Evolutionary conservation across 805 yeast species (phyloP).

Genomic region (Saturnispora serradocipensis): DNA sequence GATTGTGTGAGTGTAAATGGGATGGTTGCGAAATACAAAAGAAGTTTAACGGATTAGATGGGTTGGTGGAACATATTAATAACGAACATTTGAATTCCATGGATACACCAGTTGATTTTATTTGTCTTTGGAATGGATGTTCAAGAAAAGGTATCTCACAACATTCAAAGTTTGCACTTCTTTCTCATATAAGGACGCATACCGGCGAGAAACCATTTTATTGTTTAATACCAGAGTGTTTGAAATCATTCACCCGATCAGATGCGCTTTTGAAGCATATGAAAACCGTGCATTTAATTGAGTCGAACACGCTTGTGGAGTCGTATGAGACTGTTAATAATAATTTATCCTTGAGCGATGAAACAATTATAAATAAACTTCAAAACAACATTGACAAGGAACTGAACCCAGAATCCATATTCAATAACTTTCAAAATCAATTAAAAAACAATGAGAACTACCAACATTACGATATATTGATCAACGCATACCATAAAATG

Average conservation of each 20-base stretch:
- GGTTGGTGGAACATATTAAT: slow-evolving; percentile 33
- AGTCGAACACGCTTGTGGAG: slow-evolving; percentile 18
- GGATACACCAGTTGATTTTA: slow-evolving; percentile 26
- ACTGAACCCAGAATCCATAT: slow-evolving; percentile 6
- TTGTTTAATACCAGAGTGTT: slow-evolving; percentile 62
- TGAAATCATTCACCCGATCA: slow-evolving; percentile 45
- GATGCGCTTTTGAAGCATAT: slow-evolving; percentile 61
- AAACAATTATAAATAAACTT: slow-evolving; percentile 7
- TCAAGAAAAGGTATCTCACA: slow-evolving; percentile 40
- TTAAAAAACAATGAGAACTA: slow-evolving; percentile 3
- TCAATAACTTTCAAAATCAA: slow-evolving; percentile 1
- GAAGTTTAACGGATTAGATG: slow-evolving; percentile 26
- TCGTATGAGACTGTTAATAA: slow-evolving; percentile 14
- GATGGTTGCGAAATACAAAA: slow-evolving; percentile 23
- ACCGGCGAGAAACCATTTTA: slow-evolving; percentile 58
- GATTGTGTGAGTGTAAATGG: slow-evolving; percentile 29
- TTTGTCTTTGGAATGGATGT: slow-evolving; percentile 59
- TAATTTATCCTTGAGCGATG: not conserved
- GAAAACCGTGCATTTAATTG: slow-evolving; percentile 49
- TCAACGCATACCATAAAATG: slow-evolving; percentile 10
- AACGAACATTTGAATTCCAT: slow-evolving; percentile 28
- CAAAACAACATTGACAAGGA: slow-evolving; percentile 4
- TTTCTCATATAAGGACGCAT: slow-evolving; percentile 57
- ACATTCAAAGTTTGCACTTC: slow-evolving; percentile 47
- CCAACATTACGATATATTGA: slow-evolving; percentile 9